Evolutionary conservation across 495 filamentous ascomycete species (phyloP).

Genomic region (Aspergillus cavernicola): DNA sequence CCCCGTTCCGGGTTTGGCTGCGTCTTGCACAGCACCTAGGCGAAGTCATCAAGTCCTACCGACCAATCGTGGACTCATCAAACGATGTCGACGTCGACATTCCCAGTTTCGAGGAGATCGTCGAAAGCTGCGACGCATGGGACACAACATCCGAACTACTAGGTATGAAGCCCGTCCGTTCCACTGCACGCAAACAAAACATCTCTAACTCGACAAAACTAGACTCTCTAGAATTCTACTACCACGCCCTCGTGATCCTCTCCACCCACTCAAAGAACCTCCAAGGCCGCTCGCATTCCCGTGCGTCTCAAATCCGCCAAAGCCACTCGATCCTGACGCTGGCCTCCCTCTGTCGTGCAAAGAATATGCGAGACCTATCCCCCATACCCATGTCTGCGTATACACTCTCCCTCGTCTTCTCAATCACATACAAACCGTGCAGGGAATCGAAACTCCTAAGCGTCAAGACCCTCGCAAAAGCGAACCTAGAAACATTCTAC

Average conservation of each 20-base stretch:
- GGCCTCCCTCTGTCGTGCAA: conserved; percentile 10
- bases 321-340: conserved; percentile 14
- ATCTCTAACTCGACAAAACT: not conserved
- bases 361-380: not conserved
- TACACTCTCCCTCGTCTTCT: conserved; percentile 22
- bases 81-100: conserved; percentile 42
- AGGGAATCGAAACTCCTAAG: conserved; percentile 16
- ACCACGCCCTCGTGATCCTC: not conserved
- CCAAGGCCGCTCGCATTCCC: not conserved
- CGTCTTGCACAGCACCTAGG: conserved; percentile 47
- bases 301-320: not conserved
- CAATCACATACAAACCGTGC: conserved; percentile 23
- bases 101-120: conserved; percentile 53
- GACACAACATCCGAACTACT: not conserved
- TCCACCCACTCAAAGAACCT: not conserved
- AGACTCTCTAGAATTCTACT: not conserved
- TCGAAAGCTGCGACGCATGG: not conserved
- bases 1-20: conserved; percentile 42
- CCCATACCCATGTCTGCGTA: conserved; percentile 23
- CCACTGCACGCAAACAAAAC: not conserved
- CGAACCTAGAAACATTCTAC: conserved; percentile 18
- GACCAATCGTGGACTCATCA: conserved; percentile 34
- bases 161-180: not conserved
- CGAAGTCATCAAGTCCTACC: conserved; percentile 57
- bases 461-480: conserved; percentile 9